Evolutionary conservation across 208 protist species (phyloP).

Genomic region (Herpetomonas tarakana): DNA sequence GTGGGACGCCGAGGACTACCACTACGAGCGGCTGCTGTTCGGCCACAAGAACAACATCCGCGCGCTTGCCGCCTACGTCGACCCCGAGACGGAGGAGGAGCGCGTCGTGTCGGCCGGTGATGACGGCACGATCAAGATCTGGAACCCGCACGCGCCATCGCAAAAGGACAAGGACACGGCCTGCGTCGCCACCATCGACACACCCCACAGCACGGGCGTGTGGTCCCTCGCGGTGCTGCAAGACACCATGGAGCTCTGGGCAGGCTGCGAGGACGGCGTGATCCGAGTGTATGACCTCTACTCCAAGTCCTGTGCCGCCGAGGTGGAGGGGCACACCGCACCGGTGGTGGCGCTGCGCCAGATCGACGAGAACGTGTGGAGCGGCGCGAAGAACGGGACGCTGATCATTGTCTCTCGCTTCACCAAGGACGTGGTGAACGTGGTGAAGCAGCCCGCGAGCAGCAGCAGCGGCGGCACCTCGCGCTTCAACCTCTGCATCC

Average conservation of each 20-base stretch:
- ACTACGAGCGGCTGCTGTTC: constrained; percentile 51
- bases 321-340: constrained; percentile 39
- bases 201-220: constrained; percentile 27
- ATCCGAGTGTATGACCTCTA: constrained; percentile 61
- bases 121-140: constrained; percentile 58
- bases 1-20: constrained; percentile 50
- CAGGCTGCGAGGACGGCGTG: constrained; percentile 44
- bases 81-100: constrained; percentile 26
- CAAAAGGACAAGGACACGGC: constrained; percentile 26
- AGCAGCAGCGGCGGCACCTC: constrained; percentile 3
- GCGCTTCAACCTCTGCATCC: constrained; percentile 29
- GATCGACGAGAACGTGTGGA: constrained; percentile 66
- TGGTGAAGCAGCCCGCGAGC: constrained; percentile 29
- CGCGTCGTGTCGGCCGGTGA: constrained; percentile 59
- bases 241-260: constrained; percentile 59
- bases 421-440: constrained; percentile 33
- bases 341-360: constrained; percentile 44
- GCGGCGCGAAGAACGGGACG: constrained; percentile 57
- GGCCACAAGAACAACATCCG: constrained; percentile 62
- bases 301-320: constrained; percentile 27
- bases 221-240: constrained; percentile 28
- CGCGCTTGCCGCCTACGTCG: constrained; percentile 34
- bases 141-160: constrained; percentile 28
- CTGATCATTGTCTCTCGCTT: constrained; percentile 51
- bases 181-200: constrained; percentile 48